These are phyloP conservation scores for Brassica carinata DNA, from an alignment of 345 rosid species.

Conservation along the genomic window DNA sequence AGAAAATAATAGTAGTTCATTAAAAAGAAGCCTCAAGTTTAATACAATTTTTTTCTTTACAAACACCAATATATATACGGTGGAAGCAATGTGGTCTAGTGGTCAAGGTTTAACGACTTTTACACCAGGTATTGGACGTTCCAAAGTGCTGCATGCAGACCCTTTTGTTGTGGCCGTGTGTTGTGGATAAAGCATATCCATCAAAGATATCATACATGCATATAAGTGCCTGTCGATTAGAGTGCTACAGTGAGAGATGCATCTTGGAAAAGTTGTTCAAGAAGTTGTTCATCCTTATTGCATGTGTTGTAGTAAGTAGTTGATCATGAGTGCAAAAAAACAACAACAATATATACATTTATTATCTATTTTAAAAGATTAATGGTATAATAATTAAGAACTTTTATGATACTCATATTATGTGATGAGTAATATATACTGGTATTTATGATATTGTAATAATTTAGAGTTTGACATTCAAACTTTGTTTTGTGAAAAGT, in stretches of 20 bases:
- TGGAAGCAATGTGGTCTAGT: not conserved
- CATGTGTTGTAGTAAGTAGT: too few species aligned
- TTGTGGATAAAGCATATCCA: not conserved
- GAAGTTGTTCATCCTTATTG: too few species aligned
- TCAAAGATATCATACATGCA: too few species aligned
- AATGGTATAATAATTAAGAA: not conserved
- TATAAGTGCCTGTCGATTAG: not conserved
- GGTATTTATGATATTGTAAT: not conserved
- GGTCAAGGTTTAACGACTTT: too few species aligned
- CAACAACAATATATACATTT: too few species aligned
- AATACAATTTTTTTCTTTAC: too few species aligned
- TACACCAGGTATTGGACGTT: too few species aligned
- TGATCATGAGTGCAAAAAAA: too few species aligned
- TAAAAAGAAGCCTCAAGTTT: too few species aligned
- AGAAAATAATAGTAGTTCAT: too few species aligned
- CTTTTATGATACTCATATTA: not conserved
- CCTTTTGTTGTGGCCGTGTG: not conserved
- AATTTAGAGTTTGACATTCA: not conserved
- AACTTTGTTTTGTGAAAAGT: not conserved
- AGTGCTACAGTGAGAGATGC: not conserved
- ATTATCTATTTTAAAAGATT: too few species aligned
- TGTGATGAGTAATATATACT: not conserved
- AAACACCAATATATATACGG: too few species aligned
- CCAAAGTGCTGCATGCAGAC: not conserved
- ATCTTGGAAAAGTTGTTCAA: not conserved